Evolutionary conservation across 176 grass and related monocot genomes (phyloP), one percentile per base, ranked within the genome.

Genomic region (Miscanthus lutarioriparius): DNA sequence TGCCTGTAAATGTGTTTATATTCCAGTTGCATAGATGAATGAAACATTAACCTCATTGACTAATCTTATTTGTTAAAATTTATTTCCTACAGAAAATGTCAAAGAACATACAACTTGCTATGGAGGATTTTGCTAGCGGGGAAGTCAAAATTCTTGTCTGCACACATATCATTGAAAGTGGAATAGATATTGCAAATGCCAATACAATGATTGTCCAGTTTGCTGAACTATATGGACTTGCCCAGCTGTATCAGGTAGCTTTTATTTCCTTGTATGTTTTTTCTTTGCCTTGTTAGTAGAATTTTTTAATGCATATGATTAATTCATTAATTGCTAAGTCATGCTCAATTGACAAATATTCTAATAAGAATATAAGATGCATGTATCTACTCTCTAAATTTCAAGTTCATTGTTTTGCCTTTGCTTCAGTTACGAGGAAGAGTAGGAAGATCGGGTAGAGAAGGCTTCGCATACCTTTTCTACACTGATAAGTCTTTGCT

Each of bases 91-190:
- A 98, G 95, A 94, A 90, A 93, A 71, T 89, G 74, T 88, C 92
- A 32, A 98, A 91, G 77, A 82, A 82, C 65, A 86, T 98, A 69
- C 90, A 93, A 82, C 61, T 87, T 78, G 85, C 91, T 11, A 98
- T 98, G 95, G 93, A 92, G 73, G 93, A 74, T n/a, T 98, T 98
- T 82, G 73, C 82, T 76, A 78, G 64, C 1, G 89, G 95, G 19
- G 80, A 95, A 85, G 86, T 88, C 13, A 91, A 98, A 85, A 91
- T 98, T 82, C 92, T 98, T 76, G 84, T 98, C 47, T 95, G 91
- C 83, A 98, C 95, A 56, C 92, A 98, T 79, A 98, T 98, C 67
- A 91, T 98, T 91, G 95, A 98, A 92, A 98, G 91, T 79, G 95
- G 95, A 83, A 82, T 98, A 64, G 92, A 98, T 77, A 98, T 98